Base-by-base conservation (phyloP, 1,284 basidiomycete genomes). In the Trametes versicolor region DNA sequence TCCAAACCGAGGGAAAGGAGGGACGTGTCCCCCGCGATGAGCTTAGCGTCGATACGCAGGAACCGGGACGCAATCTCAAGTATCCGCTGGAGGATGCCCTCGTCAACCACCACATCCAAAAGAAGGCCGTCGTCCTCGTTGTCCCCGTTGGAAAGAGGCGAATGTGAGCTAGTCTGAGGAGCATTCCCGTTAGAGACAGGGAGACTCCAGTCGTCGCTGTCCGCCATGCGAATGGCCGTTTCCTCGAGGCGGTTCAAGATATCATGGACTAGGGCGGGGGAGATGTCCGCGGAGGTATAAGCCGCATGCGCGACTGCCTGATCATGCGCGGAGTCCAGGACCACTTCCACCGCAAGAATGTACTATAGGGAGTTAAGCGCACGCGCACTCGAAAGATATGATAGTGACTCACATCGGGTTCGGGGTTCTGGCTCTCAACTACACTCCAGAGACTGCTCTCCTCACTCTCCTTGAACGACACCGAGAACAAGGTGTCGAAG, bases 1-100 rank as follows among this genome's bases (percentile, higher is more conserved):
- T 85, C 84, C 34, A 85, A 70, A 12, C 83, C 83, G 49, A 85
- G 72, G 10, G 82, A 78, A 12, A 85, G 72, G 27, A 85, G 77
- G 8, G 83, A 83, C 12, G 77, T 75, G 8, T 73, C 73, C 0
- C 72, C 71, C 17, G 64, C 69, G 29, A 84, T 39, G 17, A 74
- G 66, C 17, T 70, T 63, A 6, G 63, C 48, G 36, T 76, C 62
- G 36, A 83, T 56, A 21, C 71, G 73, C 36, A 84, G 72, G 70
- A 84, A 84, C 7, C 75, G 67, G 5, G 79, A 73, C 21, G 81
- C 70, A 15, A 77, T 71, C 21, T 52, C 56, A 32, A 71, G 75
- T 7, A 84, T 67, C 25, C 58, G 41, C 6, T 39, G 19, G 4
- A 76, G 66, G 7, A 67, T 57, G 7, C 58, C 61, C 52, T 69